Conservation (phyloP, 1,284 basidiomycete genomes). For the Sanghuangporus baumii region DNA sequence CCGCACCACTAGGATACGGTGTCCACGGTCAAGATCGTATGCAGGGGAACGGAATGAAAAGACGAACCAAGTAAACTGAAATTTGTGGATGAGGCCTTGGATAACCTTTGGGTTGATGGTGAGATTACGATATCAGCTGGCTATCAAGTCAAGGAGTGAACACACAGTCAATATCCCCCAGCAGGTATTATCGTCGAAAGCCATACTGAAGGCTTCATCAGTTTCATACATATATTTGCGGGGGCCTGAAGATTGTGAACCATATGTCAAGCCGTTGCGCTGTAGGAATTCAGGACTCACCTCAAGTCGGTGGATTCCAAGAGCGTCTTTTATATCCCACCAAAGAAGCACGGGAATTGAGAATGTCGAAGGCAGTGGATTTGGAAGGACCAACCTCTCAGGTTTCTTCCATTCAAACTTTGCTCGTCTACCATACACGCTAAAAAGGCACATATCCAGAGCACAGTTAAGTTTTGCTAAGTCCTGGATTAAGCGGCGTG, state of each 20-base stretch:
- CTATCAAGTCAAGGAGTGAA: conserved; percentile 13
- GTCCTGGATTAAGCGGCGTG: no score
- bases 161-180: conserved; percentile 71
- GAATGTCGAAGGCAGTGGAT: no score
- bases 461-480: no score
- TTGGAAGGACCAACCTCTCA: no score
- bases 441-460: no score
- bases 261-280: background rate
- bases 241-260: conserved; percentile 39
- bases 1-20: conserved; percentile 42
- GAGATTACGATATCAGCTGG: conserved; percentile 1
- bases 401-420: no score
- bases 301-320: conserved; percentile 49
- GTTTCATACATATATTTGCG: conserved; percentile 68
- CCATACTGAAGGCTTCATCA: conserved; percentile 60
- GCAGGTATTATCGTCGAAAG: conserved; percentile 51
- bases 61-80: conserved; percentile 52
- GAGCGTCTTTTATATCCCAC: no score
- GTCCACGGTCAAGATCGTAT: background rate
- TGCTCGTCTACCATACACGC: no score
- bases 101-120: conserved; percentile 39
- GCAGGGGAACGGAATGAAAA: background rate
- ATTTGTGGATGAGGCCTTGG: conserved; percentile 64
- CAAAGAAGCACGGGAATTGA: no score
- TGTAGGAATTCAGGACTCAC: conserved; percentile 13